These are phyloP conservation scores for Paecilomyces fulvus DNA, from an alignment of 2,329 filamentous ascomycete genomes.

Conservation along the genomic window DNA sequence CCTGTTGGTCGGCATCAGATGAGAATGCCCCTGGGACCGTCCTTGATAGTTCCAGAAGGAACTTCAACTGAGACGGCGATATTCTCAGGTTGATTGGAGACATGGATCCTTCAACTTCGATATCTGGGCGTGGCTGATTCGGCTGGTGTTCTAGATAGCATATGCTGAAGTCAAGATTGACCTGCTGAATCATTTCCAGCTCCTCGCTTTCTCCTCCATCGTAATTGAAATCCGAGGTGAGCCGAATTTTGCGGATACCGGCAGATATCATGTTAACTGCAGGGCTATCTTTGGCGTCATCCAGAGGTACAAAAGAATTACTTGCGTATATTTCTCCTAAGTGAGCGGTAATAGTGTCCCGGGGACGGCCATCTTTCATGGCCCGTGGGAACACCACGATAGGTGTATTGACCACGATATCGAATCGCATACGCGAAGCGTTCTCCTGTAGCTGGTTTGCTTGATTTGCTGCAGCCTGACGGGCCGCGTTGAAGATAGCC, in stretches of 20 bases:
- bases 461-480: slow-evolving; percentile 87
- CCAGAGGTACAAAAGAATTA: slow-evolving; percentile 80
- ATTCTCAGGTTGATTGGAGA: slow-evolving; percentile 86
- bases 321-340: slow-evolving; percentile 95
- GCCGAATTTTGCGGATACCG: slow-evolving; percentile 81
- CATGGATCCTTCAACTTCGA: slow-evolving; percentile 85
- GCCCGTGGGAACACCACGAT: slow-evolving; percentile 89
- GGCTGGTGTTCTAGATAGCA: slow-evolving; percentile 80
- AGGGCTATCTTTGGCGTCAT: slow-evolving; percentile 63
- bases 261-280: slow-evolving; percentile 84
- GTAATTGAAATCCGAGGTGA: slow-evolving; percentile 87
- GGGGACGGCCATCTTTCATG: slow-evolving; percentile 59
- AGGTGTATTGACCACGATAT: slow-evolving; percentile 85
- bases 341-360: slow-evolving; percentile 84
- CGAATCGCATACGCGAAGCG: slow-evolving; percentile 84
- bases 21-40: slow-evolving; percentile 84
- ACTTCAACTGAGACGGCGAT: slow-evolving; percentile 84
- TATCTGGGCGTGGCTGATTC: slow-evolving; percentile 72
- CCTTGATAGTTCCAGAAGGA: slow-evolving; percentile 76
- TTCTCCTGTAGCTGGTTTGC: slow-evolving; percentile 89
- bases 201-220: slow-evolving; percentile 65
- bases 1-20: slow-evolving; percentile 60
- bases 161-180: slow-evolving; percentile 87
- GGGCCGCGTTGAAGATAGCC: slow-evolving; percentile 92
- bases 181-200: slow-evolving; percentile 92